phyloP scores from a whole-genome alignment of 1,139 yeast genomes.

The Taphrina communis region DNA sequence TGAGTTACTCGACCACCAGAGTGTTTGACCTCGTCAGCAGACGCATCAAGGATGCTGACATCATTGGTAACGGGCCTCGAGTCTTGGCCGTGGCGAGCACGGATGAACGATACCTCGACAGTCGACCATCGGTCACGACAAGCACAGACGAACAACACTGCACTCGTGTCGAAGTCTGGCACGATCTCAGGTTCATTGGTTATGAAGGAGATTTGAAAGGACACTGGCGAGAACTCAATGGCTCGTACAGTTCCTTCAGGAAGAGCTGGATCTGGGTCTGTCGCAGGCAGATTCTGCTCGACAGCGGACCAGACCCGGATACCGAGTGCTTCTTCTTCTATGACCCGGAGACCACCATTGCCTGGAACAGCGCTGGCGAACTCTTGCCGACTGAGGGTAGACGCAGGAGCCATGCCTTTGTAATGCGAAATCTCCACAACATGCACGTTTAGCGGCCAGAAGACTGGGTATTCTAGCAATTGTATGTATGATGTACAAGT shows the following conservation, averaged over 20 bases:
- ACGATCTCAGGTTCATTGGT: constrained; percentile 13
- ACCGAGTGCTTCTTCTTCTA: constrained; percentile 11
- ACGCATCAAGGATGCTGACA: constrained; percentile 3
- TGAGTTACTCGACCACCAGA: constrained; percentile 16
- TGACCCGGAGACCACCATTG: constrained; percentile 4
- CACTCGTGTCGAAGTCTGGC: constrained; percentile 16
- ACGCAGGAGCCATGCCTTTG: neutral
- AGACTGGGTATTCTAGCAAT: no score
- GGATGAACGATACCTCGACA: constrained; percentile 20
- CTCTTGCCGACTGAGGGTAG: neutral
- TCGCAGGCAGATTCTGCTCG: neutral
- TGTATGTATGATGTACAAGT: neutral
- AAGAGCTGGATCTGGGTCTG: constrained; percentile 22
- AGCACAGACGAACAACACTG: neutral
- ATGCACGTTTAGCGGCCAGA: neutral
- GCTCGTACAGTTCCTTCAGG: neutral
- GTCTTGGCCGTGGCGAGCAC: constrained; percentile 5
- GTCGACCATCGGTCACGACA: neutral
- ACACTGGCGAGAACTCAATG: constrained; percentile 16
- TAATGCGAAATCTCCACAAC: neutral
- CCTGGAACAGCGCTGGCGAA: constrained; percentile 12
- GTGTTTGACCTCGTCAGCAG: neutral
- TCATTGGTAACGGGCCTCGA: neutral
- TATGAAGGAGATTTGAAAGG: neutral
- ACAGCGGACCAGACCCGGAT: neutral